phyloP scores from a whole-genome alignment of 2,329 filamentous ascomycete genomes.

The Xenoacremonium recifei region DNA sequence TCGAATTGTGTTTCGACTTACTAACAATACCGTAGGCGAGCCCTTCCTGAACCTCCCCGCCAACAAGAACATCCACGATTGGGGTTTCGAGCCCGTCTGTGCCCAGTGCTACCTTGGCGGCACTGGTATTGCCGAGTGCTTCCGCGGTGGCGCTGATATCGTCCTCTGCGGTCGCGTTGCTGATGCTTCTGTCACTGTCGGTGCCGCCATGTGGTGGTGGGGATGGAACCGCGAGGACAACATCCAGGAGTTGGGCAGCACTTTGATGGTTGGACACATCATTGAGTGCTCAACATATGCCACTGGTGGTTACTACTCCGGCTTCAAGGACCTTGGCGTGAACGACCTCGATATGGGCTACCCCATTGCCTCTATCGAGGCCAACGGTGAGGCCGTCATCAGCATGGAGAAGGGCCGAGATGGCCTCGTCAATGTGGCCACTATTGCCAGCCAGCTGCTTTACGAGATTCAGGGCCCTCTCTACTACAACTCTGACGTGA shows the following conservation, averaged over 20 bases:
- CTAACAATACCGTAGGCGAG: slow-evolving; percentile 11
- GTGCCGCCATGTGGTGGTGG: slow-evolving; percentile 54
- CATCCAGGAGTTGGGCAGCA: slow-evolving; percentile 45
- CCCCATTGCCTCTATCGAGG: slow-evolving; percentile 33
- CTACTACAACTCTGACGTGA: slow-evolving; percentile 41
- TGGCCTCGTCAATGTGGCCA: slow-evolving; percentile 26
- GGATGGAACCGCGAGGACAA: slow-evolving; percentile 42
- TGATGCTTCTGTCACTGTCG: slow-evolving; percentile 50
- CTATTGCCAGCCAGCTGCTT: slow-evolving; percentile 31
- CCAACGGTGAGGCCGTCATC: slow-evolving; percentile 29
- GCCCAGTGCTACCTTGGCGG: slow-evolving; percentile 47
- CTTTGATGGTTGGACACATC: slow-evolving; percentile 48
- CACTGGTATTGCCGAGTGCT: slow-evolving; percentile 40
- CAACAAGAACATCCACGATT: slow-evolving; percentile 25
- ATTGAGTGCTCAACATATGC: slow-evolving; percentile 54
- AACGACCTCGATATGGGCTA: slow-evolving; percentile 25
- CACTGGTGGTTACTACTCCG: slow-evolving; percentile 53
- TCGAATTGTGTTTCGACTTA: neutral
- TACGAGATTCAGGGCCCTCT: slow-evolving; percentile 42
- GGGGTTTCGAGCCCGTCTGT: slow-evolving; percentile 24
- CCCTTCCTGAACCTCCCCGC: slow-evolving; percentile 19
- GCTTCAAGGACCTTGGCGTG: slow-evolving; percentile 31
- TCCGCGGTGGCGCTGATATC: slow-evolving; percentile 41
- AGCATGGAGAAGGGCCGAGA: slow-evolving; percentile 33
- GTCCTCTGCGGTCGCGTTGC: slow-evolving; percentile 46